phyloP scores from a whole-genome alignment of 345 rosid genomes.

The Populus euphratica region DNA sequence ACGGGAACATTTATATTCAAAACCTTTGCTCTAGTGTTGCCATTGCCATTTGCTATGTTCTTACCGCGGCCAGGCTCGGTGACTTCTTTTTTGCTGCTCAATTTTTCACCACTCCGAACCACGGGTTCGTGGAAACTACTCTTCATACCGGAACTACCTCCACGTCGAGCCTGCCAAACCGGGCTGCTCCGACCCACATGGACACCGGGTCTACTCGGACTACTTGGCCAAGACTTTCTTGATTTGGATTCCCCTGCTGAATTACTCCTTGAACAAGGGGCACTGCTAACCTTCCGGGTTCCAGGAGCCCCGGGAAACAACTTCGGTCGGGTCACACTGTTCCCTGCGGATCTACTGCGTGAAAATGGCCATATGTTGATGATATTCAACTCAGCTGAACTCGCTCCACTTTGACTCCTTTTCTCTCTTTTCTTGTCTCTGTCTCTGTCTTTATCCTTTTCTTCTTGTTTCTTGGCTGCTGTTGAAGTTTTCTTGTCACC shows the following conservation, averaged over 20 bases:
- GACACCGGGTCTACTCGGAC: slow-evolving; percentile 65
- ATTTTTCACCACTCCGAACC: slow-evolving; percentile 26
- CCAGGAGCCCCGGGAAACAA: slow-evolving; percentile 38
- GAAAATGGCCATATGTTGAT: slow-evolving; percentile 85
- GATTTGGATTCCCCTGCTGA: slow-evolving; percentile 59
- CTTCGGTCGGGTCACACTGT: slow-evolving; percentile 49
- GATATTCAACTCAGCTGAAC: slow-evolving; percentile 60
- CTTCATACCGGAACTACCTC: slow-evolving; percentile 15
- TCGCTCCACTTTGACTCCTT: slow-evolving; percentile 21
- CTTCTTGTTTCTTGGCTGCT: not conserved
- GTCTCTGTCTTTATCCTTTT: not conserved
- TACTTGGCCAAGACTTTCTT: slow-evolving; percentile 56
- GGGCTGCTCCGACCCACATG: slow-evolving; percentile 72
- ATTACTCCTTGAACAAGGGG: slow-evolving; percentile 79
- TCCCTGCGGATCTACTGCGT: slow-evolving; percentile 79
- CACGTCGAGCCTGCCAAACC: slow-evolving; percentile 65
- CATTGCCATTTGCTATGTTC: not conserved
- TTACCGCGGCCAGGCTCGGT: slow-evolving; percentile 26
- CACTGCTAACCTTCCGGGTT: slow-evolving; percentile 66
- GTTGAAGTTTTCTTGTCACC: slow-evolving; percentile 33
- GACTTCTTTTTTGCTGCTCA: slow-evolving; percentile 17
- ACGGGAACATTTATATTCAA: slow-evolving; percentile 57
- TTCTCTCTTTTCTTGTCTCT: slow-evolving; percentile 38
- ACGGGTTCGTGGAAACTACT: slow-evolving; percentile 7
- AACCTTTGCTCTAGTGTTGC: slow-evolving; percentile 20